A percentile compares a stretch with the other conserved stretches of the same genome.
phyloP scores from a whole-genome alignment of 306 rosid species.

The Vigna radiata region DNA sequence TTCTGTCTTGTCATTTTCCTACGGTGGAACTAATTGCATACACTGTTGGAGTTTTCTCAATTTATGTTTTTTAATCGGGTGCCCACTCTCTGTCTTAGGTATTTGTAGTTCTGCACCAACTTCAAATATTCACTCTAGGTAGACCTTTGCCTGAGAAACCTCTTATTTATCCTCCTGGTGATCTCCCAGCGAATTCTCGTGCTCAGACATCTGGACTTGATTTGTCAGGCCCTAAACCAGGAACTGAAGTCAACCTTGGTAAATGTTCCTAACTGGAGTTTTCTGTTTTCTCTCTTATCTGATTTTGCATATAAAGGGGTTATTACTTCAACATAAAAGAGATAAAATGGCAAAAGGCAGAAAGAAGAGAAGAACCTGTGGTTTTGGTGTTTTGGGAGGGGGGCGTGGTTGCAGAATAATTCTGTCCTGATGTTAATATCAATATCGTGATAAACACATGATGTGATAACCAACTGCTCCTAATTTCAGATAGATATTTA shows the following conservation, averaged over 20 bases:
- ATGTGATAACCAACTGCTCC: background rate
- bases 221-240: conserved; percentile 71
- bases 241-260: conserved; percentile 82
- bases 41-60: conserved; percentile 28
- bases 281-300: conserved; percentile 34
- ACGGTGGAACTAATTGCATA: conserved; percentile 3
- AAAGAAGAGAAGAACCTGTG: background rate
- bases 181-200: conserved; percentile 55
- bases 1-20: conserved; percentile 30
- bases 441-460: background rate
- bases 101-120: conserved; percentile 90
- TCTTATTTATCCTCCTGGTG: conserved; percentile 62
- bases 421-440: background rate
- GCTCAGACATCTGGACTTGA: conserved; percentile 75
- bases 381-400: background rate
- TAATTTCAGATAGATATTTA: background rate
- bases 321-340: background rate
- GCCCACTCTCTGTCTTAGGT: conserved; percentile 54
- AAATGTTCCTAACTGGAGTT: conserved; percentile 46
- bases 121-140: conserved; percentile 81
- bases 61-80: conserved; percentile 15
- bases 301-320: conserved; percentile 8
- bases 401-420: background rate
- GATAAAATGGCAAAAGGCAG: conserved; percentile 3
- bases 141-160: conserved; percentile 82